Evolutionary conservation across 2,329 filamentous ascomycete species (phyloP), one percentile per base, ranked within the genome.

Genomic region (Fusarium sp.): DNA sequence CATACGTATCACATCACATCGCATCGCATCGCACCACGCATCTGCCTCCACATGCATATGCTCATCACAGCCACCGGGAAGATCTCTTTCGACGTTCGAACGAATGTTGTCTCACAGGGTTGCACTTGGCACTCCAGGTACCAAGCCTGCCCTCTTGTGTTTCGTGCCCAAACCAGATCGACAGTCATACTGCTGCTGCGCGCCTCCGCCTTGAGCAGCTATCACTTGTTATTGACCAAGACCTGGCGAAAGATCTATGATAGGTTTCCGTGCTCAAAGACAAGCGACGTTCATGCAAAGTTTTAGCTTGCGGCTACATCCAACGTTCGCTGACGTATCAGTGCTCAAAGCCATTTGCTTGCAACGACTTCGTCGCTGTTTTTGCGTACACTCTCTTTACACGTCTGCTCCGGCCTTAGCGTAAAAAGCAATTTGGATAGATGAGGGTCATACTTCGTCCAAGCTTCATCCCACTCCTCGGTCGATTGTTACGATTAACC

Each of bases 31-130:
- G 54, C 60, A 52, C 62, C 66, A 67, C 65, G 60, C 65, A 67
- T 70, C 52, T 58, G 57, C 66, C 49, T 70, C 57, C 58, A 46
- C 67, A 52, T 70, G 67, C 67, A 70, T 67, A 70, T 70, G 67
- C 54, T 18, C 67, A 70, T 70, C 67, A 70, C 67, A 67, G 62
- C 67, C 67, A 68, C 58, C 57, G 50, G 67, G 64, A 70, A 71
- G 65, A 69, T 70, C 66, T 52, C 44, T 40, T 50, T 49, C 57
- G 46, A 65, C 50, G 49, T 70, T 69, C 63, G 53, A 58, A 46
- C 59, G 45, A 61, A 63, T 20, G 28, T 53, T 34, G 45, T 56
- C 53, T 41, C 44, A 46, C 31, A 50, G 60, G 34, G 42, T 60
- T 62, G 49, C 34, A 28, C 34, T 51, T 51, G 47, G n/a, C 23